phyloP scores from a whole-genome alignment of 306 rosid species.

The Datisca glomerata region DNA sequence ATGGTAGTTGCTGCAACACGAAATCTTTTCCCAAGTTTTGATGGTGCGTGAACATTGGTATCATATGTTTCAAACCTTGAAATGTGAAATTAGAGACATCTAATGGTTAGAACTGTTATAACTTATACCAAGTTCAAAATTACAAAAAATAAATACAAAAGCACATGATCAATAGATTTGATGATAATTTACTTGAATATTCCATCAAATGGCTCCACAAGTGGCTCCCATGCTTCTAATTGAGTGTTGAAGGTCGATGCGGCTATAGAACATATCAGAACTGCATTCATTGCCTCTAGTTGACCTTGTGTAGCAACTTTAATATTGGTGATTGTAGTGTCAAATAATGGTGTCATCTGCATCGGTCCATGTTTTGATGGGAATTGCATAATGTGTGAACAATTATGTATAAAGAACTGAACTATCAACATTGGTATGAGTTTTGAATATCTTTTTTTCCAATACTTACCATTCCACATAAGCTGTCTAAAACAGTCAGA shows the following conservation, averaged over 20 bases:
- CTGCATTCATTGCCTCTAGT: slow-evolving; percentile 82
- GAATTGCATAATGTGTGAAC: too few species aligned
- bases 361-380: slow-evolving; percentile 24
- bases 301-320: slow-evolving; percentile 94
- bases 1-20: slow-evolving; percentile 82
- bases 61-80: slow-evolving; percentile 85
- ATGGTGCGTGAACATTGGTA: slow-evolving; percentile 37
- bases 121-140: too few species aligned
- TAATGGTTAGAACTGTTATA: neutral
- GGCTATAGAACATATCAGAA: slow-evolving; percentile 84
- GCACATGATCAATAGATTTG: slow-evolving; percentile 7
- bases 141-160: too few species aligned
- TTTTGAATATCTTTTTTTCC: neutral
- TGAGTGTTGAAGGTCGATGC: slow-evolving; percentile 92
- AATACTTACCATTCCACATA: slow-evolving; percentile 75
- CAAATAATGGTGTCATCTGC: slow-evolving; percentile 91
- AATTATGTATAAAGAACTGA: neutral
- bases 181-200: slow-evolving; percentile 62
- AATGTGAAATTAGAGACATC: slow-evolving; percentile 15
- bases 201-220: slow-evolving; percentile 96
- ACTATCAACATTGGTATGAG: slow-evolving; percentile 10
- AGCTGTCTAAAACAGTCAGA: slow-evolving; percentile 80
- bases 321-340: slow-evolving; percentile 75
- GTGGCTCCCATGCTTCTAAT: slow-evolving; percentile 97
- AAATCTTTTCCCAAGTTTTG: slow-evolving; percentile 69